Conservation (phyloP, 192 early-diverging fungal genomes). For the Chytriomyces hyalinus region DNA sequence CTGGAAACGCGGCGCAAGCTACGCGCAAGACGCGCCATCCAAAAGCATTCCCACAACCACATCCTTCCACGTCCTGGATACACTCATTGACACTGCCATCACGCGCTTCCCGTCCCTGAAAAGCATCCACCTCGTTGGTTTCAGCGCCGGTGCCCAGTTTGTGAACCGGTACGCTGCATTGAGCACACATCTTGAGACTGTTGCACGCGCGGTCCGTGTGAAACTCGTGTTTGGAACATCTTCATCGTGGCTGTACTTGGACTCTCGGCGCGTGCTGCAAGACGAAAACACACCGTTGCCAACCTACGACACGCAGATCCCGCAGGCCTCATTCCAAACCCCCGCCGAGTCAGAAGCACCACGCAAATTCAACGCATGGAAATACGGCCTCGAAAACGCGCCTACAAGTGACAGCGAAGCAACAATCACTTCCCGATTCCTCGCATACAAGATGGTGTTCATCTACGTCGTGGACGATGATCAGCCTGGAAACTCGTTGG, state of each 20-base stretch:
- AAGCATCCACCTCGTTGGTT: background rate
- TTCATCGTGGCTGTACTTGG: slow-evolving; percentile 27
- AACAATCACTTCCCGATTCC: background rate
- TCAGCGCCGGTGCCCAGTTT: slow-evolving; percentile 22
- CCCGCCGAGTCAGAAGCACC: background rate
- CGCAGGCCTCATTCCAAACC: background rate
- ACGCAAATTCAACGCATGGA: background rate
- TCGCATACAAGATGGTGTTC: background rate
- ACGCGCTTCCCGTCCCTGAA: background rate
- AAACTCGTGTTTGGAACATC: slow-evolving; percentile 6
- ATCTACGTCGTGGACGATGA: slow-evolving; percentile 1
- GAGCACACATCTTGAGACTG: background rate
- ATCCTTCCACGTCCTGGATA: background rate
- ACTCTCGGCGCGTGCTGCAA: background rate
- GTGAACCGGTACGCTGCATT: slow-evolving; percentile 17
- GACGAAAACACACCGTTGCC: too few species aligned
- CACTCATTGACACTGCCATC: background rate
- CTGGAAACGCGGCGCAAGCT: too few species aligned
- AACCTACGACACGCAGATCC: background rate
- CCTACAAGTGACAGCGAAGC: background rate
- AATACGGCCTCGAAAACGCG: background rate
- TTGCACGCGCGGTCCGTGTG: background rate
- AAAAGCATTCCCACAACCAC: background rate
- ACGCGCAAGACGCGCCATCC: too few species aligned
- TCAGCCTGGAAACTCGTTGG: background rate